phyloP scores from a whole-genome alignment of 2,329 filamentous ascomycete species.

The Phialocephala subalpina region DNA sequence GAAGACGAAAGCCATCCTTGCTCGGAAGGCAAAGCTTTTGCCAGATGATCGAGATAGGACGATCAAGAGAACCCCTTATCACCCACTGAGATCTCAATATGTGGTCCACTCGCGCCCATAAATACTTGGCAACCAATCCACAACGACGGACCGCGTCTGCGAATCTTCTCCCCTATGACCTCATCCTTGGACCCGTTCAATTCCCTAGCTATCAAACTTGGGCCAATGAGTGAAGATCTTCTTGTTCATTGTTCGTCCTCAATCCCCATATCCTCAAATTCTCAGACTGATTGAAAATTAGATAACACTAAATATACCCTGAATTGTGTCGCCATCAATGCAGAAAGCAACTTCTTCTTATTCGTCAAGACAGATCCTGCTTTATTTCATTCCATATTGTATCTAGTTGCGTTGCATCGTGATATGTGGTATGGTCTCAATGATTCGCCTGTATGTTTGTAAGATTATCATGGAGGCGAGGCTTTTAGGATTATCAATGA shows the following conservation, averaged over 20 bases:
- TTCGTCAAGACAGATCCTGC: constrained; percentile 24
- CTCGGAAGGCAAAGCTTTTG: no score
- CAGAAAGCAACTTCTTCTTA: constrained; percentile 25
- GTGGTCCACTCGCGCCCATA: background rate
- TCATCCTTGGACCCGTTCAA: constrained; percentile 29
- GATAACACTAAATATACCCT: constrained; percentile 26
- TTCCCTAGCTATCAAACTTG: constrained; percentile 23
- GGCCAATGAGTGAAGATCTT: constrained; percentile 18
- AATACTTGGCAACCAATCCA: background rate
- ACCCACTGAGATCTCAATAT: background rate
- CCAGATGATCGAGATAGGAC: background rate
- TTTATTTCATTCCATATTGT: constrained; percentile 31
- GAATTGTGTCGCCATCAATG: constrained; percentile 32
- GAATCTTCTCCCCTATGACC: constrained; percentile 1
- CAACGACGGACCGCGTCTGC: background rate
- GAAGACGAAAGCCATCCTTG: constrained; percentile 16
- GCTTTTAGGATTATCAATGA: constrained; percentile 31
- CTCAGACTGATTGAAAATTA: no score
- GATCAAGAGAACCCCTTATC: background rate
- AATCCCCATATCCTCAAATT: no score
- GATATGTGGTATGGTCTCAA: constrained; percentile 22
- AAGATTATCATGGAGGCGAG: constrained; percentile 32
- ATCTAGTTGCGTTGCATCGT: constrained; percentile 28
- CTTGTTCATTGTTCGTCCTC: constrained; percentile 29
- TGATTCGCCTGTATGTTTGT: constrained; percentile 26